phyloP scores from a whole-genome alignment of 768 basidiomycete species.

The Dacryopinax primogenitus region DNA sequence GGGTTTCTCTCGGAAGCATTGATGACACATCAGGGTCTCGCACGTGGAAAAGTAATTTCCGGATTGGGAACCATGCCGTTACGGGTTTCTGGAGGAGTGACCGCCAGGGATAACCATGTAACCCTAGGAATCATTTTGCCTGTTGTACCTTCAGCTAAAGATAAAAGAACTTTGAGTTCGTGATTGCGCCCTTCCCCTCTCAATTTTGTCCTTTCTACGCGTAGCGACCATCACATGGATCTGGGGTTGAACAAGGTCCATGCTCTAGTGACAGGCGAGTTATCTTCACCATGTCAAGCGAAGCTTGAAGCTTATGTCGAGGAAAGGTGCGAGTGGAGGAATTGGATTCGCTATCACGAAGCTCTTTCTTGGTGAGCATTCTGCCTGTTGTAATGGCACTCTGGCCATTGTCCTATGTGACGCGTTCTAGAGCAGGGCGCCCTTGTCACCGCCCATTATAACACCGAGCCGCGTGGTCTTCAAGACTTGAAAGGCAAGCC shows the following conservation, averaged over 20 bases:
- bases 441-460: conserved; percentile 59
- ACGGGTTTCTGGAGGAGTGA: not conserved
- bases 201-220: not conserved
- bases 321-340: conserved; percentile 56
- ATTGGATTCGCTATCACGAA: conserved; percentile 54
- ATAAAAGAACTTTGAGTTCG: not conserved
- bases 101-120: not conserved
- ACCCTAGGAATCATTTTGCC: not conserved
- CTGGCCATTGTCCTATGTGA: conserved; percentile 4
- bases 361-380: conserved; percentile 41
- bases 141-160: not conserved
- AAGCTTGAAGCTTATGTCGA: not conserved
- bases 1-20: conserved; percentile 1
- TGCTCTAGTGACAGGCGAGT: conserved; percentile 53
- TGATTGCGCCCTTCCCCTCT: not conserved
- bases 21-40: too few relatives aligned
- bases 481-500: conserved; percentile 31
- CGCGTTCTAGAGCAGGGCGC: conserved; percentile 47
- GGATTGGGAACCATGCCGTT: not conserved
- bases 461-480: conserved; percentile 37
- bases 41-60: conserved; percentile 8
- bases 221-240: conserved; percentile 32
- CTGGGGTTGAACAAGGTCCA: conserved; percentile 47
- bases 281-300: not conserved
- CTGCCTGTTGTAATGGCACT: not conserved